Conservation (phyloP, 805 yeast species). For the Nakazawaea siamensis region DNA sequence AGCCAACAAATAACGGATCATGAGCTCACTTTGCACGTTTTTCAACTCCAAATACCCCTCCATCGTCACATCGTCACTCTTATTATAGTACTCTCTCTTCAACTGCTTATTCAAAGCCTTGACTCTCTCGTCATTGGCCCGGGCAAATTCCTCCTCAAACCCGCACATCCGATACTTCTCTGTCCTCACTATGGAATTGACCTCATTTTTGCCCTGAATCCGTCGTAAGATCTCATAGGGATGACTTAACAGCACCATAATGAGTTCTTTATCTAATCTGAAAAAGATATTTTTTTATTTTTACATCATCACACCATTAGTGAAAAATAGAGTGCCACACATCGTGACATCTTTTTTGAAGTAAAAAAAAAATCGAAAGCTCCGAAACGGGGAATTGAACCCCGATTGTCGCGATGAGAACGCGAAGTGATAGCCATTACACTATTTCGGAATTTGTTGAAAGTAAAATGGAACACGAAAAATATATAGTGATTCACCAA, state of each 20-base stretch:
- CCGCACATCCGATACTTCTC: constrained; percentile 3
- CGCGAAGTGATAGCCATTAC: constrained; percentile 23
- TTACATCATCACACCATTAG: no score
- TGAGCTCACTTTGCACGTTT: constrained; percentile 4
- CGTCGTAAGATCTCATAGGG: constrained; percentile 4
- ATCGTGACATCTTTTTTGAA: background rate
- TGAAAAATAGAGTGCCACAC: no score
- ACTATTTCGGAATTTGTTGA: constrained; percentile 19
- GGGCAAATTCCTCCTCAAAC: no score
- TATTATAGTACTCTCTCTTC: background rate
- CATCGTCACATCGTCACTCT: background rate
- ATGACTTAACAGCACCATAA: constrained; percentile 1
- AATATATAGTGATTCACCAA: no score
- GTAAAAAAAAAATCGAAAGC: background rate
- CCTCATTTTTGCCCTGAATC: background rate
- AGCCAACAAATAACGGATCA: constrained; percentile 5
- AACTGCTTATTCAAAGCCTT: constrained; percentile 2
- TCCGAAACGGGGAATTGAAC: constrained; percentile 16
- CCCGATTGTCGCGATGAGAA: constrained; percentile 22
- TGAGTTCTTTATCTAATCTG: no score
- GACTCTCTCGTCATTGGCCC: constrained; percentile 4
- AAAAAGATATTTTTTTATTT: no score
- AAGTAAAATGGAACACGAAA: background rate
- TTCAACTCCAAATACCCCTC: constrained; percentile 1
- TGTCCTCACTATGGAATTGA: background rate